These are phyloP conservation scores for Scheffersomyces segobiensis DNA, from an alignment of 1,139 yeast genomes.

Conservation along the genomic window DNA sequence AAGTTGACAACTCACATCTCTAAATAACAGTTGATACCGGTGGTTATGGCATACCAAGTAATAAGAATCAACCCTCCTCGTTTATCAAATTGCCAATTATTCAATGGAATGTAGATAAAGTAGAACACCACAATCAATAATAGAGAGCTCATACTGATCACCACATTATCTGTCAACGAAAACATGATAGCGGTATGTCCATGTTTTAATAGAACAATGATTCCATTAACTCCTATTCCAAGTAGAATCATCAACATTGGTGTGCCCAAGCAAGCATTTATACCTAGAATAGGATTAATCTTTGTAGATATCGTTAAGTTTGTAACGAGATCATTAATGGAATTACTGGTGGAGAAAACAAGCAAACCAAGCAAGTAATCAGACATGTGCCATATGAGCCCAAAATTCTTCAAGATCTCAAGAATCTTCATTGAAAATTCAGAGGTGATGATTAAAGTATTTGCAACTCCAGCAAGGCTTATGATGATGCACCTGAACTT, in stretches of 20 bases:
- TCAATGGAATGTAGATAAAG: constrained; percentile 31
- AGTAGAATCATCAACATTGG: constrained; percentile 39
- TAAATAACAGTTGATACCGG: constrained; percentile 9
- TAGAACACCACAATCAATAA: constrained; percentile 24
- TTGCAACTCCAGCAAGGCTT: constrained; percentile 24
- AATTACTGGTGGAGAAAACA: constrained; percentile 41
- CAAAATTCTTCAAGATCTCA: constrained; percentile 37
- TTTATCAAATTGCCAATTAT: constrained; percentile 37
- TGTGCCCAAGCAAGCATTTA: constrained; percentile 45
- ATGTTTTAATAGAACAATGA: constrained; percentile 14
- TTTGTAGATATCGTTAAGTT: constrained; percentile 38
- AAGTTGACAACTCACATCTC: constrained; percentile 1
- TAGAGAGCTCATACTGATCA: constrained; percentile 28
- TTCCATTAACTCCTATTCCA: constrained; percentile 43
- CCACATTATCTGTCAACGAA: constrained; percentile 23
- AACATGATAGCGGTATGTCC: constrained; percentile 22
- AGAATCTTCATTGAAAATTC: constrained; percentile 29
- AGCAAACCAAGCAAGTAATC: constrained; percentile 44
- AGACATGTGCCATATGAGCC: constrained; percentile 35
- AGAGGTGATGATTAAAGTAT: constrained; percentile 30
- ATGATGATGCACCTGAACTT: constrained; percentile 8
- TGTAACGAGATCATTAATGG: constrained; percentile 43
- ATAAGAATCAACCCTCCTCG: constrained; percentile 24
- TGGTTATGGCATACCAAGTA: constrained; percentile 10
- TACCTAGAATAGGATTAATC: constrained; percentile 37